Conservation (phyloP, 768 basidiomycete species). For the Agaricus sinodeliciosus region DNA sequence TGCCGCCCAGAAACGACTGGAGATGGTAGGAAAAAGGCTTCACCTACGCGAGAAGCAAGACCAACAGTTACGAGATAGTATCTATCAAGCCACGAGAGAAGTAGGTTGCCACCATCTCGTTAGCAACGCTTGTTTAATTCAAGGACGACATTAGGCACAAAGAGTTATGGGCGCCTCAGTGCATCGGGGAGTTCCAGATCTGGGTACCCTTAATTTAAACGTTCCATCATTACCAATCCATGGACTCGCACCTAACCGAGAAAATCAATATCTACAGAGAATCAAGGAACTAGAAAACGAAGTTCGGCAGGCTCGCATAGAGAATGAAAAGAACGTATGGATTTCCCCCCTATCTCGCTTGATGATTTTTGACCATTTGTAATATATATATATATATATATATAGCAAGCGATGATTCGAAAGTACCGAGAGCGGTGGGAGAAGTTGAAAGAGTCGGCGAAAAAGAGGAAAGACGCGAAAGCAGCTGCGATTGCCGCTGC, state of each 20-base stretch:
- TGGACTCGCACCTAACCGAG: constrained; percentile 44
- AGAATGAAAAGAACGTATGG: constrained; percentile 80
- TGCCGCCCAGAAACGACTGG: constrained; percentile 48
- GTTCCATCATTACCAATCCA: constrained; percentile 44
- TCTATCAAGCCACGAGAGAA: constrained; percentile 67
- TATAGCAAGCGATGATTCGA: constrained; percentile 33
- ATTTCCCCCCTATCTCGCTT: neutral
- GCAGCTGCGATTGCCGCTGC: constrained; percentile 42
- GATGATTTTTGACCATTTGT: neutral
- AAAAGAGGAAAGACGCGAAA: constrained; percentile 76
- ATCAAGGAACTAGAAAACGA: constrained; percentile 84
- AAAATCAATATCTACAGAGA: constrained; percentile 49
- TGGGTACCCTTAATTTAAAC: constrained; percentile 52
- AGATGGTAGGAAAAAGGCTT: constrained; percentile 54
- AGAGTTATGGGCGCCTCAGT: constrained; percentile 71
- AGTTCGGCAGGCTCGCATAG: constrained; percentile 48
- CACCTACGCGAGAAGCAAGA: constrained; percentile 76
- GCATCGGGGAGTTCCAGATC: constrained; percentile 49
- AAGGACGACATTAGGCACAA: constrained; percentile 50
- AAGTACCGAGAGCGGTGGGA: constrained; percentile 87
- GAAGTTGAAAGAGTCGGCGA: constrained; percentile 83
- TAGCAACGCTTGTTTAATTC: neutral
- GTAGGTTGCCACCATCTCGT: constrained; percentile 14
- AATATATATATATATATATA: too few relatives aligned
- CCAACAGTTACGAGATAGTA: constrained; percentile 71